Conservation (phyloP, 495 filamentous ascomycete genomes). For the Rhypophila decipiens region DNA sequence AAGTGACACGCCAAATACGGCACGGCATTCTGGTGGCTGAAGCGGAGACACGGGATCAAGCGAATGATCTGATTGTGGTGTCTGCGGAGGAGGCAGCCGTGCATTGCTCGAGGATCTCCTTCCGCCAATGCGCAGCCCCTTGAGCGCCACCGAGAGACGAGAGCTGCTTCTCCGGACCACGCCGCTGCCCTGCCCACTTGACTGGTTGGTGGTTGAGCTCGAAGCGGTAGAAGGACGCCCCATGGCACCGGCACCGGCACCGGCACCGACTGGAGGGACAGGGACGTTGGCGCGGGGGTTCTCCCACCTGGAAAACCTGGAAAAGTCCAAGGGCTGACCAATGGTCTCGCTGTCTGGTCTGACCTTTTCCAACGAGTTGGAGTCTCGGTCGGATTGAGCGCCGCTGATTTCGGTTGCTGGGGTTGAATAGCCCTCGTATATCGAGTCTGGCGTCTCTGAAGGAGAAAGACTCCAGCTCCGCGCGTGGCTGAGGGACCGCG, state of each 20-base stretch:
- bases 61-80: background rate
- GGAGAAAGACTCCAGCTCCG: slow-evolving; percentile 1
- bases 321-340: slow-evolving; percentile 4
- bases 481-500: background rate
- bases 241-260: no score
- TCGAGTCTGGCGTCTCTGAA: background rate
- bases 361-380: background rate
- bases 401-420: slow-evolving; percentile 8
- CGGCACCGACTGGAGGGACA: no score
- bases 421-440: slow-evolving; percentile 5
- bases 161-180: slow-evolving; percentile 25
- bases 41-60: slow-evolving; percentile 10
- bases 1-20: slow-evolving; percentile 34
- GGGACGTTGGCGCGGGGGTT: slow-evolving; percentile 11
- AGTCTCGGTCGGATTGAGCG: background rate
- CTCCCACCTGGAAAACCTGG: slow-evolving; percentile 9
- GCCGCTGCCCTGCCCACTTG: background rate
- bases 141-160: slow-evolving; percentile 27
- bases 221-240: slow-evolving; percentile 3
- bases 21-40: slow-evolving; percentile 4
- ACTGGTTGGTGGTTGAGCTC: background rate
- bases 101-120: background rate
- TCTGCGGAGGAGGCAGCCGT: background rate
- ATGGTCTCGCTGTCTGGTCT: slow-evolving; percentile 2
- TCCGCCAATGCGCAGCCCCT: background rate